A percentile compares a stretch with the other conserved stretches of the same genome.
Conservation (phyloP, 768 basidiomycete species). For the Pulveroboletus sp. region DNA sequence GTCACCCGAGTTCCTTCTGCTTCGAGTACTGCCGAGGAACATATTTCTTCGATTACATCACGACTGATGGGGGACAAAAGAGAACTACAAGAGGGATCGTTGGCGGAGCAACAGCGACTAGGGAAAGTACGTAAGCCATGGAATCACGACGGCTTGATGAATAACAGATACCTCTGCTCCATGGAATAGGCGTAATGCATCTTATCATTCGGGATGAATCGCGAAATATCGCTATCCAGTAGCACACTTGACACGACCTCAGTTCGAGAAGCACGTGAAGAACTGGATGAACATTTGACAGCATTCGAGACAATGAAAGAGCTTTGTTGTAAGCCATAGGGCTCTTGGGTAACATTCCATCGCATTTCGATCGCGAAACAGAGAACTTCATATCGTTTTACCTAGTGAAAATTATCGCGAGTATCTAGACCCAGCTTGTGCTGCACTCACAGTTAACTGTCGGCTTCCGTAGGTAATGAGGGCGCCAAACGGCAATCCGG, state of each 20-base stretch:
- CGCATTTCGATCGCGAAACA: conserved; percentile 27
- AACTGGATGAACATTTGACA: not conserved
- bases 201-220: conserved; percentile 12
- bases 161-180: conserved; percentile 5
- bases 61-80: conserved; percentile 21
- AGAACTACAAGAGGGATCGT: conserved; percentile 1
- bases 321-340: conserved; percentile 14
- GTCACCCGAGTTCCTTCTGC: not conserved
- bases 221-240: conserved; percentile 15
- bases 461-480: conserved; percentile 19
- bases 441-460: conserved; percentile 23
- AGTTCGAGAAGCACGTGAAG: not conserved
- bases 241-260: conserved; percentile 1
- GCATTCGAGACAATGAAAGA: conserved; percentile 15
- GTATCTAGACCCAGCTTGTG: not conserved
- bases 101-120: not conserved
- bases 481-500: conserved; percentile 25
- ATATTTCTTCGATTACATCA: conserved; percentile 15
- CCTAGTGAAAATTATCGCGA: conserved; percentile 9
- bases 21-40: not conserved
- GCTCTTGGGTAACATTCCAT: conserved; percentile 16
- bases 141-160: not conserved
- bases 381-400: conserved; percentile 27
- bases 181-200: not conserved
- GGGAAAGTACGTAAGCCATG: not conserved